These are phyloP conservation scores for Amorphotheca resinae DNA, from an alignment of 495 filamentous ascomycete species.

Conservation along the genomic window DNA sequence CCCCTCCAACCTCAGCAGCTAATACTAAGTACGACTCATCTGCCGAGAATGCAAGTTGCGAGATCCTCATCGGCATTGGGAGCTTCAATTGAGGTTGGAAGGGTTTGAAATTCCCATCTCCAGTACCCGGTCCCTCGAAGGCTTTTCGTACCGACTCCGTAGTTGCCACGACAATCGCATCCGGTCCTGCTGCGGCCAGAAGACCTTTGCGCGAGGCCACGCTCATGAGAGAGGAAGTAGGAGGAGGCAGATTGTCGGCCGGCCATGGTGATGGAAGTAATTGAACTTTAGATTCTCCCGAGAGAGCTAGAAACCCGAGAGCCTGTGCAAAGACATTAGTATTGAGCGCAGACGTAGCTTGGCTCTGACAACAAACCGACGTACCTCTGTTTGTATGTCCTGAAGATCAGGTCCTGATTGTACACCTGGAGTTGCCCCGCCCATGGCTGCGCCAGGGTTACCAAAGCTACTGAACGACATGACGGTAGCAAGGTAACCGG, in stretches of 20 bases:
- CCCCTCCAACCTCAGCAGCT: constrained; percentile 69
- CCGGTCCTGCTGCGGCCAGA: constrained; percentile 77
- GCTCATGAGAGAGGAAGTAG: constrained; percentile 74
- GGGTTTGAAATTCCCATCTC: constrained; percentile 49
- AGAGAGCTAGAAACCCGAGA: constrained; percentile 69
- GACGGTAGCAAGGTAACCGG: constrained; percentile 21
- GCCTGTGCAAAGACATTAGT: constrained; percentile 35
- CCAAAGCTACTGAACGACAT: constrained; percentile 57
- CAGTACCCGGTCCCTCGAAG: constrained; percentile 45
- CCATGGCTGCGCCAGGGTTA: constrained; percentile 8
- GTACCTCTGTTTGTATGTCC: constrained; percentile 47
- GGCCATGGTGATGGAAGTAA: constrained; percentile 74
- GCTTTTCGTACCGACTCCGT: constrained; percentile 69
- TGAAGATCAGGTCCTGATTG: constrained; percentile 43
- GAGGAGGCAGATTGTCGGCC: constrained; percentile 52
- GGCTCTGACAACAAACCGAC: neutral
- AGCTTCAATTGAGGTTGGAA: constrained; percentile 68
- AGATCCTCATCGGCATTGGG: constrained; percentile 59
- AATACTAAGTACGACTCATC: constrained; percentile 76
- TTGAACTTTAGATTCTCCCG: constrained; percentile 69
- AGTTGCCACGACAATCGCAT: constrained; percentile 59
- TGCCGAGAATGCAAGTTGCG: constrained; percentile 80
- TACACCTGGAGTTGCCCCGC: constrained; percentile 12
- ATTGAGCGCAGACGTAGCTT: constrained; percentile 4
- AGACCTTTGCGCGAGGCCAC: constrained; percentile 71